These are phyloP conservation scores for Cetraspora pellucida DNA, from an alignment of 192 early-diverging fungal genomes.

Conservation along the genomic window DNA sequence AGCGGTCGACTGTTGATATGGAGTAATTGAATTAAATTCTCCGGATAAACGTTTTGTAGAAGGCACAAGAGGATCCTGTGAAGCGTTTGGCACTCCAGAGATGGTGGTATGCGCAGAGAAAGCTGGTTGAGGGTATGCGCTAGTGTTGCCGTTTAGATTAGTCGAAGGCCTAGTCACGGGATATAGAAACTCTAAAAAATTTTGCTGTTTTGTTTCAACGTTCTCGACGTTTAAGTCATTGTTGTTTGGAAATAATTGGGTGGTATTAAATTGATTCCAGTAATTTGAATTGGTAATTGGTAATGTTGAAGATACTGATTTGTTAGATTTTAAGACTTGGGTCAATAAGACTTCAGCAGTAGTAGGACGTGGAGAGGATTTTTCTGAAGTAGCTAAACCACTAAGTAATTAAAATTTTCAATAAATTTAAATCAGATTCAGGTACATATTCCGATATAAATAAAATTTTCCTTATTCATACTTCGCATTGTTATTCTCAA, in stretches of 20 bases:
- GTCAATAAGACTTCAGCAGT: slow-evolving; percentile 14
- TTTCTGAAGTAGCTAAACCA: background rate
- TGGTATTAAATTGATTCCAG: slow-evolving; percentile 26
- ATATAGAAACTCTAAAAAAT: background rate
- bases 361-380: background rate
- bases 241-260: slow-evolving; percentile 17
- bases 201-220: background rate
- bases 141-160: background rate
- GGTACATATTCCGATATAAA: background rate
- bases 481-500: background rate
- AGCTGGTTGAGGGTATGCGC: background rate
- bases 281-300: background rate
- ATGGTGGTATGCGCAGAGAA: background rate
- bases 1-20: background rate
- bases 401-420: background rate
- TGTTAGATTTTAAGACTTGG: slow-evolving; percentile 6
- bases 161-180: background rate
- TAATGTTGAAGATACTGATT: background rate
- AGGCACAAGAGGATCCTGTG: slow-evolving; percentile 27
- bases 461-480: background rate
- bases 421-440: background rate
- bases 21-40: background rate
- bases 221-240: background rate
- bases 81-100: slow-evolving; percentile 21
- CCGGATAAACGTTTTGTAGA: background rate